Conservation (phyloP, 2,329 filamentous ascomycete species). For the Domatiomyces globalis region DNA sequence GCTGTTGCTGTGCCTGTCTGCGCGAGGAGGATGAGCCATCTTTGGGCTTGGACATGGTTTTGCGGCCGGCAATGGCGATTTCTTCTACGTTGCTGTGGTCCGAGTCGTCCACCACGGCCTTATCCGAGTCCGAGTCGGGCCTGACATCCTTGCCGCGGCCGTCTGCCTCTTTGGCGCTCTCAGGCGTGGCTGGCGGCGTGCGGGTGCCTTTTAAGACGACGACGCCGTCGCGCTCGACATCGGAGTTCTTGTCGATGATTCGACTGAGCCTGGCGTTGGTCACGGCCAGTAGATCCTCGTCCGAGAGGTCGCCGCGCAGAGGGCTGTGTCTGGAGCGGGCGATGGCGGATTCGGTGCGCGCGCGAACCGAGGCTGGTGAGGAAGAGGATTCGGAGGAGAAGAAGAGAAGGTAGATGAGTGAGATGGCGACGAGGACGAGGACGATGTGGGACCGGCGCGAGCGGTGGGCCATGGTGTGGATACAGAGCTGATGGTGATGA, state of each 20-base stretch:
- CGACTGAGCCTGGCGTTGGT: conserved; percentile 14
- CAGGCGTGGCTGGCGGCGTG: background rate
- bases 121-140: conserved; percentile 19
- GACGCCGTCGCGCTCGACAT: background rate
- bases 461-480: background rate
- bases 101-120: conserved; percentile 8
- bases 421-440: conserved; percentile 6
- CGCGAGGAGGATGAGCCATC: conserved; percentile 13
- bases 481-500: no score
- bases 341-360: conserved; percentile 15
- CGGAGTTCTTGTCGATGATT: conserved; percentile 12
- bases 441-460: conserved; percentile 11
- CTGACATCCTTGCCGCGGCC: conserved; percentile 26
- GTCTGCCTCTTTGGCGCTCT: background rate
- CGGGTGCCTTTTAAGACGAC: background rate
- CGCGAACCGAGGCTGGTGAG: conserved; percentile 9
- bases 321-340: conserved; percentile 8
- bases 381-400: conserved; percentile 9
- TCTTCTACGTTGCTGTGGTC: conserved; percentile 23
- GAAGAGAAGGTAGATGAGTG: conserved; percentile 15
- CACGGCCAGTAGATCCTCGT: conserved; percentile 14
- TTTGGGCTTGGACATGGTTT: conserved; percentile 38
- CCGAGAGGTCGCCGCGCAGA: conserved; percentile 13
- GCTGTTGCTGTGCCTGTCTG: background rate
- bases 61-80: conserved; percentile 40